phyloP scores from a whole-genome alignment of 345 rosid genomes.

The Mallotus nudiflorus region DNA sequence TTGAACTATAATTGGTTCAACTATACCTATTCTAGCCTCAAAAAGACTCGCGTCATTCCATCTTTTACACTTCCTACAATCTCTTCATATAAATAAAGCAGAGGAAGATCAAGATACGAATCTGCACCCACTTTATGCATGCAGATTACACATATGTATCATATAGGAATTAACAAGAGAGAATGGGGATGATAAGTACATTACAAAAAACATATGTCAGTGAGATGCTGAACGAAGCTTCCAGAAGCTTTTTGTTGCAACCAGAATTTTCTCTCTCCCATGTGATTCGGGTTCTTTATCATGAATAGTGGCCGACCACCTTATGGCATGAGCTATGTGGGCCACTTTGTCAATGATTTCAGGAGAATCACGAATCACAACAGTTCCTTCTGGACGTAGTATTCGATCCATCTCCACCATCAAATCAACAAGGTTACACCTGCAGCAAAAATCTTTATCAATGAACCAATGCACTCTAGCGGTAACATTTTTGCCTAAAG shows the following conservation, averaged over 20 bases:
- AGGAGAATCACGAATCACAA: constrained; percentile 72
- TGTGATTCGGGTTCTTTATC: constrained; percentile 76
- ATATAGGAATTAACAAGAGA: constrained; percentile 21
- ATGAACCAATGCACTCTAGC: not conserved
- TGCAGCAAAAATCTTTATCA: constrained; percentile 27
- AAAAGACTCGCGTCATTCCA: constrained; percentile 12
- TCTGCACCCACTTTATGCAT: constrained; percentile 43
- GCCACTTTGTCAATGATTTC: constrained; percentile 80
- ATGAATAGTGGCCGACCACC: constrained; percentile 63
- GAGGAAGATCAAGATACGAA: constrained; percentile 20
- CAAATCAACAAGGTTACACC: constrained; percentile 85
- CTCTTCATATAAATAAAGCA: constrained; percentile 22
- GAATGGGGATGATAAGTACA: constrained; percentile 48
- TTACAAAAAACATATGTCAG: constrained; percentile 34
- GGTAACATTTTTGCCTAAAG: not conserved
- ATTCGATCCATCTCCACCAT: constrained; percentile 95
- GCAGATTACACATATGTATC: constrained; percentile 31
- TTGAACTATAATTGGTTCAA: constrained; percentile 10
- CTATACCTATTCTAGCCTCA: constrained; percentile 17
- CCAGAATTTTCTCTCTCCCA: constrained; percentile 66
- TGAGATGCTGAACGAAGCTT: constrained; percentile 51
- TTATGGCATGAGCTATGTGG: constrained; percentile 63
- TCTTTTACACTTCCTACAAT: constrained; percentile 26
- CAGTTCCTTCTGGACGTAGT: constrained; percentile 83
- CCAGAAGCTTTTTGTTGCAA: constrained; percentile 72